Evolutionary conservation across 108 stramenopile genomes (phyloP).

Genomic region (Cyclotella sp.): DNA sequence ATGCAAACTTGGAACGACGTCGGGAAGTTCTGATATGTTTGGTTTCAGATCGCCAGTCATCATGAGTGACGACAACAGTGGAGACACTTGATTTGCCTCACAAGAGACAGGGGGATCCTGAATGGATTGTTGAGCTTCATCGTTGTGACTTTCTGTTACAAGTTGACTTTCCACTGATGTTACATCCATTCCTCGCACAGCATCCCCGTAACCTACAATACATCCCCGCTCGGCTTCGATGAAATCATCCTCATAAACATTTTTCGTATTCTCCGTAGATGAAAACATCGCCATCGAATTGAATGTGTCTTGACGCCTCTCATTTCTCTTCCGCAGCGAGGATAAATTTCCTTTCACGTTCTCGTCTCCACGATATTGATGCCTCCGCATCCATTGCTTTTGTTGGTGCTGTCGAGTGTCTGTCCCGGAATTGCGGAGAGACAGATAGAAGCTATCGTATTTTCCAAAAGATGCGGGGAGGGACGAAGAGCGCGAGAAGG

Average conservation of each 20-base stretch:
- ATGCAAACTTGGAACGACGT: background rate
- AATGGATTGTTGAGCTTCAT: background rate
- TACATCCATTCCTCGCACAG: background rate
- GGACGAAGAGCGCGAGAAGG: constrained; percentile 14
- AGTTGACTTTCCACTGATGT: background rate
- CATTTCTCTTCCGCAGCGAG: background rate
- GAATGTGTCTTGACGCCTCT: background rate
- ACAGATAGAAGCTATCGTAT: constrained; percentile 25
- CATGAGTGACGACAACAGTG: background rate
- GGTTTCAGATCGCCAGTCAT: background rate
- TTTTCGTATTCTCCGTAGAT: background rate
- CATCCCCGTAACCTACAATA: background rate
- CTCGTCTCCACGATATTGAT: constrained; percentile 31
- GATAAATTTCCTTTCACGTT: background rate
- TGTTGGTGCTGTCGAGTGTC: background rate
- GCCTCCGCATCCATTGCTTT: constrained; percentile 5
- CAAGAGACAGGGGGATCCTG: background rate
- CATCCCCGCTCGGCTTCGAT: constrained; percentile 21
- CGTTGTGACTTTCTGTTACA: background rate
- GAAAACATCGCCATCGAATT: background rate
- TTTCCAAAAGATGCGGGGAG: constrained; percentile 19
- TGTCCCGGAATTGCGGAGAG: constrained; percentile 9
- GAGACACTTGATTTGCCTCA: background rate
- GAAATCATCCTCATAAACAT: constrained; percentile 13
- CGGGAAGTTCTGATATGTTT: background rate